Conservation (phyloP, 768 basidiomycete genomes). For the Daedalea quercina region DNA sequence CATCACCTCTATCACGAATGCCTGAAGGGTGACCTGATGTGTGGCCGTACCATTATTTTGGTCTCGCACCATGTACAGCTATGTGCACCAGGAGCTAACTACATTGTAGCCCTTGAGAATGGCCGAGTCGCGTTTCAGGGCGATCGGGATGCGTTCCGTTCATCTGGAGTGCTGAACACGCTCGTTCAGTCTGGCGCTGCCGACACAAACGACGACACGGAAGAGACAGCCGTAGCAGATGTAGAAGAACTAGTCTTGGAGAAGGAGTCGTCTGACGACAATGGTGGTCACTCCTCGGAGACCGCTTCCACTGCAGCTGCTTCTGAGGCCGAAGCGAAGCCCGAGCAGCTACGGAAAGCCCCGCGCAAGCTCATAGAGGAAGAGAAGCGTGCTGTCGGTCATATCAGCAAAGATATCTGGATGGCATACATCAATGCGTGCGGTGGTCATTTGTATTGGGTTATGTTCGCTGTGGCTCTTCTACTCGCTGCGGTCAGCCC, state of each 20-base stretch:
- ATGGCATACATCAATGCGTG: slow-evolving; percentile 34
- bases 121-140: slow-evolving; percentile 78
- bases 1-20: slow-evolving; percentile 78
- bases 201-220: slow-evolving; percentile 45
- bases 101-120: slow-evolving; percentile 79
- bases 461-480: slow-evolving; percentile 28
- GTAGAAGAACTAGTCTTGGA: slow-evolving; percentile 27
- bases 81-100: slow-evolving; percentile 71
- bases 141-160: slow-evolving; percentile 51
- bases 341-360: slow-evolving; percentile 38
- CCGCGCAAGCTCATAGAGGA: slow-evolving; percentile 81
- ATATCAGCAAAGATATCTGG: slow-evolving; percentile 42
- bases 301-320: slow-evolving; percentile 35
- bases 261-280: slow-evolving; percentile 10
- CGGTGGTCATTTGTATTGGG: slow-evolving; percentile 34
- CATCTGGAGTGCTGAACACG: slow-evolving; percentile 57
- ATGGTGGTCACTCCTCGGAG: slow-evolving; percentile 28
- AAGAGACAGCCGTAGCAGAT: slow-evolving; percentile 30
- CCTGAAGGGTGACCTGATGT: slow-evolving; percentile 70
- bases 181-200: slow-evolving; percentile 52
- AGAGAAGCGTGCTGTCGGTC: slow-evolving; percentile 42
- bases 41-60: slow-evolving; percentile 76
- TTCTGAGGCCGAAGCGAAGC: slow-evolving; percentile 17
- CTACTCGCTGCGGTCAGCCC: slow-evolving; percentile 34
- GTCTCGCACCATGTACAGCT: slow-evolving; percentile 95